Base-by-base conservation (phyloP, 2,329 filamentous ascomycete genomes). In the Periconia sp. region DNA sequence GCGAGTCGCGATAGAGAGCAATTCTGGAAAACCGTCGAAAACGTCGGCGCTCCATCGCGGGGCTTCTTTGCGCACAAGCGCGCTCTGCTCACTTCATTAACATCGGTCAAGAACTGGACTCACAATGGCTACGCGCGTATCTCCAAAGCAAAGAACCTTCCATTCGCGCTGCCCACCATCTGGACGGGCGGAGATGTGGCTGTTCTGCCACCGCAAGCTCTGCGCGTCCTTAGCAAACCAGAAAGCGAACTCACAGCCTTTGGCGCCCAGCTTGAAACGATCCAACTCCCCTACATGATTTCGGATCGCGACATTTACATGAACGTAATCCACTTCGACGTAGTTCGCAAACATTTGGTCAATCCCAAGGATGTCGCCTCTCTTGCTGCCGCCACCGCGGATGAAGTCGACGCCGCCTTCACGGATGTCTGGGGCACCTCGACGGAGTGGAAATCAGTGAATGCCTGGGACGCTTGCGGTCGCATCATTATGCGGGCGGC, bases 271-370 rank as follows among this genome's bases (percentile, higher is more conserved):
- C 18, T 55, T 37, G 53, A 47, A 40, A 45, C 49, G 3, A 47
- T 30, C 13, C 53, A 55, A 33, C 27, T 49, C 6, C 15, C 30
- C 45, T 55, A 55, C 43, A 18, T 49, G 20, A 45, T 55, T 17
- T 20, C 18, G 11, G 53, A 55, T 41, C 23, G n/a, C 45, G 37
- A 52, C 17, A 45, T 55, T 15, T 55, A 49, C n/a, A 17, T 19
- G 45, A 52, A 52, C 23, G 18, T 46, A 6, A 11, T 55, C 6
- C 53, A 55, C 41, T 55, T 52, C 23, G 53, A 55, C 19, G 49
- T 55, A 8, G 49, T 49, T 23, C 41, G 52, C 10, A 41, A 37
- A 11, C 19, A 52, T 19, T 19, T 55, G 45, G 41, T 37, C 13
- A 44, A 51, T 9, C n/a, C n/a, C n/a, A 52, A 45, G 27, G 49